Evolutionary conservation across 805 yeast species (phyloP).

Genomic region (Suhomyces sp.): DNA sequence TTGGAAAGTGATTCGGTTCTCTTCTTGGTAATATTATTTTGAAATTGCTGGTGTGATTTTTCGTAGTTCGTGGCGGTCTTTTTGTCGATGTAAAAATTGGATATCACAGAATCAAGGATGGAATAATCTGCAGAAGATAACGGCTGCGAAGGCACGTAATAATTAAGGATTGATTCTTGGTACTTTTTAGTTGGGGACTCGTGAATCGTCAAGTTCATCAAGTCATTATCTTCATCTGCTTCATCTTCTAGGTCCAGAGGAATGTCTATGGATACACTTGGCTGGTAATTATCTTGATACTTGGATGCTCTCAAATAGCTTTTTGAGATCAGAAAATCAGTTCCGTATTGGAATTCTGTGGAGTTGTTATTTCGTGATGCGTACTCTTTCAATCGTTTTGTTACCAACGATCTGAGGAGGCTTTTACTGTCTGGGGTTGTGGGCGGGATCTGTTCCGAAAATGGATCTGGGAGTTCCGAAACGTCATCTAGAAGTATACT

Average conservation of each 20-base stretch:
- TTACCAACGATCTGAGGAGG: slow-evolving; percentile 1
- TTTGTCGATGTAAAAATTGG: slow-evolving; percentile 11
- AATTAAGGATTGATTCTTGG: slow-evolving; percentile 11
- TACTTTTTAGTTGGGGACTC: slow-evolving; percentile 25
- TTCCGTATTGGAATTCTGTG: slow-evolving; percentile 33
- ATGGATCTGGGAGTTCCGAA: not conserved
- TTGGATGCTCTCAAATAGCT: slow-evolving; percentile 12
- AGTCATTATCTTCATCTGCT: slow-evolving; percentile 1
- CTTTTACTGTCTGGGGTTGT: too few relatives aligned
- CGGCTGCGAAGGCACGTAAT: slow-evolving; percentile 19
- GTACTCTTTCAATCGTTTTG: not conserved
- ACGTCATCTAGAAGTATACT: slow-evolving; percentile 12
- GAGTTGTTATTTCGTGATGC: too few relatives aligned
- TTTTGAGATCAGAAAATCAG: slow-evolving; percentile 24
- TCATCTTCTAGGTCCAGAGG: not conserved
- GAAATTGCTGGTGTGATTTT: slow-evolving; percentile 11
- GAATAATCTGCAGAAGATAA: slow-evolving; percentile 29
- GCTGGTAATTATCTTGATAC: slow-evolving; percentile 33
- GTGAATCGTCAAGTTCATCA: slow-evolving; percentile 2
- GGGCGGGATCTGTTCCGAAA: not conserved
- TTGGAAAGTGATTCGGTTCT: slow-evolving; percentile 6
- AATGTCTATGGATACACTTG: slow-evolving; percentile 19
- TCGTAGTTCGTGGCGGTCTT: slow-evolving; percentile 9
- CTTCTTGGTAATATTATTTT: slow-evolving; percentile 6
- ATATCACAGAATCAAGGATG: slow-evolving; percentile 23